These are phyloP conservation scores for Huntiella moniliformis DNA, from an alignment of 2,329 filamentous ascomycete species.

Conservation along the genomic window DNA sequence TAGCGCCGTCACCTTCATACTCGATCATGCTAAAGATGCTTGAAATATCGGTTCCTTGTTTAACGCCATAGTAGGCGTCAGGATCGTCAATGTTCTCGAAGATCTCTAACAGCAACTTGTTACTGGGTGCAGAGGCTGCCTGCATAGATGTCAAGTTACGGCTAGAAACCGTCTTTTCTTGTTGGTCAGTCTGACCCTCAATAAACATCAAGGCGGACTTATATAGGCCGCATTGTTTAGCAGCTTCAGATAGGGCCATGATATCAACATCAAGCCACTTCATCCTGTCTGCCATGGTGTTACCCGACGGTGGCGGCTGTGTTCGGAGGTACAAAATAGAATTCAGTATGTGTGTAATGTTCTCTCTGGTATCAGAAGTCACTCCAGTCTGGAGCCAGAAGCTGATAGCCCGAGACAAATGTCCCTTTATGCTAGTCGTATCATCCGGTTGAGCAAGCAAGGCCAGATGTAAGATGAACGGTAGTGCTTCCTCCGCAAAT, in stretches of 20 bases:
- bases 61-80: constrained; percentile 84
- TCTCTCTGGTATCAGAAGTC: constrained; percentile 56
- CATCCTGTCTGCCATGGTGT: constrained; percentile 58
- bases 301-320: constrained; percentile 55
- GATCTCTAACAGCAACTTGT: constrained; percentile 55
- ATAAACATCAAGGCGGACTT: constrained; percentile 71
- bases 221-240: constrained; percentile 62
- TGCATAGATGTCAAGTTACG: constrained; percentile 42
- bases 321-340: constrained; percentile 75
- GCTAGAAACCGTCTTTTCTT: constrained; percentile 12
- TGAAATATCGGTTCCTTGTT: constrained; percentile 55
- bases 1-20: constrained; percentile 73
- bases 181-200: constrained; percentile 35
- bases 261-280: constrained; percentile 79
- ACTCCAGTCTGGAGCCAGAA: constrained; percentile 19
- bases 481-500: constrained; percentile 58
- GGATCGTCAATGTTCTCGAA: constrained; percentile 91
- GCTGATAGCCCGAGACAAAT: too few relatives aligned
- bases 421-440: too few relatives aligned
- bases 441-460: constrained; percentile 49
- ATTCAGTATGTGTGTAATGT: constrained; percentile 68
- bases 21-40: constrained; percentile 69
- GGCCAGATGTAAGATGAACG: constrained; percentile 69
- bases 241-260: constrained; percentile 48
- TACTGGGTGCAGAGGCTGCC: constrained; percentile 10